phyloP scores from a whole-genome alignment of 352 stramenopile genomes.

The Pythium dissotocum region DNA sequence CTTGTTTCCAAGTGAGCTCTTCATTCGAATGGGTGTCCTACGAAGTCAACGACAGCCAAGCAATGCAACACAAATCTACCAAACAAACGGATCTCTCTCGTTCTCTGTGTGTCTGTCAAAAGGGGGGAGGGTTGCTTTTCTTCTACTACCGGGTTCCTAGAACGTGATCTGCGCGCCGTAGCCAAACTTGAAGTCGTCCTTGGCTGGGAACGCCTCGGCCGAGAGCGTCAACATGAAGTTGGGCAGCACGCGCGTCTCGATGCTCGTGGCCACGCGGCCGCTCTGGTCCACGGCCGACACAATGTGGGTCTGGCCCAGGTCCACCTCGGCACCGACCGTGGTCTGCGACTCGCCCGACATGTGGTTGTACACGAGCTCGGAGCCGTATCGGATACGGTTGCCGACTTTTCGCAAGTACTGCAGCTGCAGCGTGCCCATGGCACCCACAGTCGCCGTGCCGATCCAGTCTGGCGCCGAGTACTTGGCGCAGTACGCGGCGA shows the following conservation, averaged over 20 bases:
- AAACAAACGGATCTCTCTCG: conserved; percentile 17
- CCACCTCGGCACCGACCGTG: conserved; percentile 82
- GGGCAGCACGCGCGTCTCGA: conserved; percentile 83
- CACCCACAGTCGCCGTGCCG: conserved; percentile 70
- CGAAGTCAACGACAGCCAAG: neutral
- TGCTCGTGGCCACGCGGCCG: conserved; percentile 78
- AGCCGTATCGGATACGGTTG: conserved; percentile 79
- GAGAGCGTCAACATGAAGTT: conserved; percentile 87
- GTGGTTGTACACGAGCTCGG: conserved; percentile 88
- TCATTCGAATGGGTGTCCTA: too few species aligned
- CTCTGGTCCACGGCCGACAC: conserved; percentile 84
- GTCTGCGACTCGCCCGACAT: conserved; percentile 78
- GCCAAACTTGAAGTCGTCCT: conserved; percentile 91
- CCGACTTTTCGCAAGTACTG: conserved; percentile 88
- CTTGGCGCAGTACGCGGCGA: conserved; percentile 83
- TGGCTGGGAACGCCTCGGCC: conserved; percentile 80
- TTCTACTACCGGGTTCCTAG: conserved; percentile 40
- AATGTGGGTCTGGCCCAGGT: conserved; percentile 82
- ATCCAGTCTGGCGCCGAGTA: conserved; percentile 72
- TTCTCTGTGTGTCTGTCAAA: conserved; percentile 9
- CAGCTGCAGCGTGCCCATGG: conserved; percentile 82
- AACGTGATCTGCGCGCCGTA: conserved; percentile 90
- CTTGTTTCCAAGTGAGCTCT: too few species aligned
- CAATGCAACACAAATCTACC: neutral
- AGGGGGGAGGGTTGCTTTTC: conserved; percentile 24